Evolutionary conservation across 176 grass and related monocot species (phyloP), one percentile per base, ranked within the genome.

Genomic region (Aegilops speltoides): DNA sequence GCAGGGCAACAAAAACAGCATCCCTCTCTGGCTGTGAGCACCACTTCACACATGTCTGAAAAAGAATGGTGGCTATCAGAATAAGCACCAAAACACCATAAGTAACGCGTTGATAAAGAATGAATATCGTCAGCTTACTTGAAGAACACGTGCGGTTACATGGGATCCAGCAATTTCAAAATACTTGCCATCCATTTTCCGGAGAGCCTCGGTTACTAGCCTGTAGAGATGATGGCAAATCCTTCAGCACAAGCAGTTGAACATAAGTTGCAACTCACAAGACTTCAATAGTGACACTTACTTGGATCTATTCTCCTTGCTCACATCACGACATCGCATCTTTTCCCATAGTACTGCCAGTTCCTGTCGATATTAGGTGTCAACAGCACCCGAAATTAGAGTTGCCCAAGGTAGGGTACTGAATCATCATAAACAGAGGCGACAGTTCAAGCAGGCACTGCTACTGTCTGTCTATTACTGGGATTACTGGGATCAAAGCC

Each of bases 271-370:
- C 29, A 57, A 36, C 33, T 10, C 10, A 62, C 54, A 78, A 48
- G 64, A 69, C 7, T 36, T 41, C 13, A 57, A 69, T 26, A 46
- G 2, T 38, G 76, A 64, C 56, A 19, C 87, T 86, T 91, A 98
- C 97, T 96, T 93, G 52, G 97, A 91, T 80, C 94, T 90, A 59
- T 94, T 89, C 37, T 91, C 85, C 74, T 91, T 93, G 89, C 82
- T 91, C 6, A 93, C 84, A 68, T 88, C 77, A 15, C 87, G 90
- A 8, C 89, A 83, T 88, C 97, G 86, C 92, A 99, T 96, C 87
- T 99, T 99, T 87, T 99, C 97, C 94, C 97, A 99, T 22, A 99
- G 85, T 14, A 89, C 81, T 14, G 94, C 82, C 40, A 94, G 92
- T 36, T 99, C 97, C 97, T 99, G 88, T 32, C 23, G 32, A 82